These are phyloP conservation scores for Climacium dendroides DNA, from an alignment of 225 moss, liverwort and hornwort species.

Conservation along the genomic window DNA sequence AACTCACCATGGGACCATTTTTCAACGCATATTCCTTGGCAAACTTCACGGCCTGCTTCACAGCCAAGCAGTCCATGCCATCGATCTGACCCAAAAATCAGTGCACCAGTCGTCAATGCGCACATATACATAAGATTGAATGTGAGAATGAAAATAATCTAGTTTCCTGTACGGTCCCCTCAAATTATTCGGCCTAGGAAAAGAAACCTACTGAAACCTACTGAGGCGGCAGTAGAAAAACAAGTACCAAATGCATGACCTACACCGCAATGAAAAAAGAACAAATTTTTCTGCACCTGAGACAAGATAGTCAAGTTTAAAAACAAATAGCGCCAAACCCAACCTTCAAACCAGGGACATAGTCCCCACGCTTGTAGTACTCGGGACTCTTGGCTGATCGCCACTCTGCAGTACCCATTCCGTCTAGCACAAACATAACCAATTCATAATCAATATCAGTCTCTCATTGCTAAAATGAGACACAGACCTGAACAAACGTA, in stretches of 20 bases:
- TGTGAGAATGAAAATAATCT: not conserved
- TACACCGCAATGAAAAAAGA: too few relatives aligned
- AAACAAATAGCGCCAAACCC: not conserved
- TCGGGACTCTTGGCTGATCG: slow-evolving; percentile 95
- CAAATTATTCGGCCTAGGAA: not conserved
- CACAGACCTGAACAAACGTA: not conserved
- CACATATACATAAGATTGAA: not conserved
- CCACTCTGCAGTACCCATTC: slow-evolving; percentile 98
- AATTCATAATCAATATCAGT: not conserved
- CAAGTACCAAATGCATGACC: not conserved
- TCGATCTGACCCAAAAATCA: slow-evolving; percentile 28
- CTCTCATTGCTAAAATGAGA: not conserved
- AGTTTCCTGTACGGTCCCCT: not conserved
- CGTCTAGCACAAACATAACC: slow-evolving; percentile 23
- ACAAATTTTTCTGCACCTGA: not conserved
- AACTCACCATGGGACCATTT: slow-evolving; percentile 65
- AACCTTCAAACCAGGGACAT: slow-evolving; percentile 89
- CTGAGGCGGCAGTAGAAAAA: not conserved
- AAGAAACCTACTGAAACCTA: not conserved
- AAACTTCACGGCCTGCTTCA: slow-evolving; percentile 85
- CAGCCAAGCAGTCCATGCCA: slow-evolving; percentile 74
- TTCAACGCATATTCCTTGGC: slow-evolving; percentile 68
- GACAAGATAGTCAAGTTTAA: not conserved
- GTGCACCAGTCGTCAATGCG: not conserved
- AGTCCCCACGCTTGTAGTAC: slow-evolving; percentile 91